A percentile compares a stretch with the other conserved stretches of the same genome.
These are phyloP conservation scores for Backusella psychrophila DNA, from an alignment of 192 early-diverging fungal species.

Conservation along the genomic window DNA sequence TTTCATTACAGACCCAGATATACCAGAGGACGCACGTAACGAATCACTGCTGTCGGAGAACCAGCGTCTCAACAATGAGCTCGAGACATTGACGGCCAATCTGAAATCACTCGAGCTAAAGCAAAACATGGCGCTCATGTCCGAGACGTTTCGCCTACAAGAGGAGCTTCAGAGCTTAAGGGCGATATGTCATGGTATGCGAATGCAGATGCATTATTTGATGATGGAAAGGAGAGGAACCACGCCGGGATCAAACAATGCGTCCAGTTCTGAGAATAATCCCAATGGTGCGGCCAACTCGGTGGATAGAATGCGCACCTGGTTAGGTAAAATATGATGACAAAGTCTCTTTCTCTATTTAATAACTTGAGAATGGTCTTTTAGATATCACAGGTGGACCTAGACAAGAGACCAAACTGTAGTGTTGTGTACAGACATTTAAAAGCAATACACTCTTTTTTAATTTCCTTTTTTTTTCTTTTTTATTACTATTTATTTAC, in stretches of 20 bases:
- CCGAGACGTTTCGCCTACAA: slow-evolving; percentile 60
- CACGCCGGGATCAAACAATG: not conserved
- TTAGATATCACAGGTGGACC: slow-evolving; percentile 16
- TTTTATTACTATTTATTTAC: not conserved
- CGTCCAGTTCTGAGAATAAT: not conserved
- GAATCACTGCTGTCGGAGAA: slow-evolving; percentile 51
- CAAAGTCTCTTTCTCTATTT: too few relatives aligned
- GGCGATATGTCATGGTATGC: slow-evolving; percentile 61
- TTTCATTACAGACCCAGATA: slow-evolving; percentile 16
- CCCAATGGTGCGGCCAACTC: not conserved
- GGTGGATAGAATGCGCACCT: not conserved
- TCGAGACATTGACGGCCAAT: slow-evolving; percentile 55
- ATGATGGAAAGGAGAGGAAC: slow-evolving; percentile 47
- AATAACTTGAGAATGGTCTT: not conserved
- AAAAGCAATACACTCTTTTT: not conserved
- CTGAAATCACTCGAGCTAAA: slow-evolving; percentile 60
- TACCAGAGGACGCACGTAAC: slow-evolving; percentile 28
- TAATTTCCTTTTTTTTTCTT: not conserved
- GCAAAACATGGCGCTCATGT: slow-evolving; percentile 69
- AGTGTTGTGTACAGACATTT: not conserved
- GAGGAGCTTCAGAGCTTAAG: slow-evolving; percentile 68
- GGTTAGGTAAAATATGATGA: not conserved
- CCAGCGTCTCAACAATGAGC: slow-evolving; percentile 49
- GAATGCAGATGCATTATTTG: slow-evolving; percentile 68
- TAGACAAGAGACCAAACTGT: slow-evolving; percentile 36